Conservation (phyloP, 768 basidiomycete species). For the Naganishia onofrii region DNA sequence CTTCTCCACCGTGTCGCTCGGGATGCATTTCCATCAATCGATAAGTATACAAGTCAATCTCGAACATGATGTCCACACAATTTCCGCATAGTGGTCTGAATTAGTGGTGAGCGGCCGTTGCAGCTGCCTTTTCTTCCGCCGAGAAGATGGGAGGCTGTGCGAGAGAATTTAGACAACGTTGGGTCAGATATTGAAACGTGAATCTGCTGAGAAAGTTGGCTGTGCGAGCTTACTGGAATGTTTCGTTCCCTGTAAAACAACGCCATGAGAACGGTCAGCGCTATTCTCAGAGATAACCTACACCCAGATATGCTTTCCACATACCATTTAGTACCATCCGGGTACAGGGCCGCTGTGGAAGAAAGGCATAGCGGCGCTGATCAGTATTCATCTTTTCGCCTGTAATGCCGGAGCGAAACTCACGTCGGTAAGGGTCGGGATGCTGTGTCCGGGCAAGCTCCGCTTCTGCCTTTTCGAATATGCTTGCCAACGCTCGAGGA, state of each 20-base stretch:
- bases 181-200: background rate
- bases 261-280: background rate
- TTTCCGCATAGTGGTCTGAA: background rate
- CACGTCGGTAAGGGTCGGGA: constrained; percentile 90
- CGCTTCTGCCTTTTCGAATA: constrained; percentile 77
- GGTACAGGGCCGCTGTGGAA: constrained; percentile 68
- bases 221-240: constrained; percentile 46
- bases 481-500: constrained; percentile 72
- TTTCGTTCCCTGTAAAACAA: constrained; percentile 50
- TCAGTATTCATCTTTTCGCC: constrained; percentile 22
- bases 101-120: constrained; percentile 28
- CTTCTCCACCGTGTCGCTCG: background rate
- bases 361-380: background rate
- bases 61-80: background rate
- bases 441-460: constrained; percentile 66
- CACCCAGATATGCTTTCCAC: constrained; percentile 32
- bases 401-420: constrained; percentile 51
- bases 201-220: background rate
- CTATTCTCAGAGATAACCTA: background rate
- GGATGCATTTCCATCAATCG: constrained; percentile 1
- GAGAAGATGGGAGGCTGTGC: constrained; percentile 50
- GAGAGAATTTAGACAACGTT: background rate
- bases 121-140: constrained; percentile 43
- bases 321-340: constrained; percentile 79
- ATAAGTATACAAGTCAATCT: constrained; percentile 8